Evolutionary conservation across 371 early-diverging fungal genomes (phyloP), one percentile per base, ranked within the genome.

Genomic region (Smittium mucronatum): DNA sequence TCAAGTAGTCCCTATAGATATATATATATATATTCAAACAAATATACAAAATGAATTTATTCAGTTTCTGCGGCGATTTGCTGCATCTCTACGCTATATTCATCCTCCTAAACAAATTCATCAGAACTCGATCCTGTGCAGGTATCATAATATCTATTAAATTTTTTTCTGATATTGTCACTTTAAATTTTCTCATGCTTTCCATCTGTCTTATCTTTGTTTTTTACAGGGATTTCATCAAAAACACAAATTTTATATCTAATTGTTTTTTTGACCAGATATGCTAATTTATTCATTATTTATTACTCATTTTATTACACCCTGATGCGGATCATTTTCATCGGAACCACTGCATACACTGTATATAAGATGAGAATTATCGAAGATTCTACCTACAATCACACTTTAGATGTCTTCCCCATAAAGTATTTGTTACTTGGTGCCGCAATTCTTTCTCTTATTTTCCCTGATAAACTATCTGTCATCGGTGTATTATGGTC

Each of bases 201-300:
- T 47, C 21, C 5, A 47, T 21, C 21, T 11, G 21, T 47, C 11
- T n/a, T n/a, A n/a, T 47, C 5, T 47, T 47, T 11, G 5, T 47
- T 21, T 5, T 47, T 47, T 34, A 31, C 34, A 67, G 99, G 99
- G 29, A 93, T 99, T 58, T 95, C 95, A 17, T 92, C 95, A 83
- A 99, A 99, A 79, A 88, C 98, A 0, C 99, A 99, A 80, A 78
- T 87, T 0, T 81, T 99, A 26, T 98, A 98, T 74, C 80, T 94
- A 1, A 70, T 90, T 31, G 98, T 99, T 1, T 99, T 97, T 80
- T 69, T 87, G 67, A 86, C 93, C n/a, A 92, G 99, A 69, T 99
- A 99, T 79, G 78, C 95, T 28, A 98, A 99, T 78, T 80, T 99
- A 67, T 84, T 96, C 73, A 76, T 80, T 47, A 74, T 82, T 63